Evolutionary conservation across 306 rosid genomes (phyloP).

Genomic region (Hippophae gyantsensis): DNA sequence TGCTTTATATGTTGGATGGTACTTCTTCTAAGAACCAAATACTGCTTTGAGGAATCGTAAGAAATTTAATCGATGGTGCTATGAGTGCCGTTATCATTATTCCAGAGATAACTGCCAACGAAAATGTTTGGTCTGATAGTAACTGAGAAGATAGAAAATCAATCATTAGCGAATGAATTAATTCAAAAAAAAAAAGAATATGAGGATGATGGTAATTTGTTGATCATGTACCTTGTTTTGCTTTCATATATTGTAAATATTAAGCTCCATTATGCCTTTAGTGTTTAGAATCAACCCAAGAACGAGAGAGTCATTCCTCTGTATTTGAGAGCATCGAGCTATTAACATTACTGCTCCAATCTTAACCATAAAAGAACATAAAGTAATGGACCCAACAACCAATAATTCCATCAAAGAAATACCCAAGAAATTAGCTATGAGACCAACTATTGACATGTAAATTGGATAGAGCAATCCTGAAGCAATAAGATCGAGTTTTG

Average conservation of each 20-base stretch:
- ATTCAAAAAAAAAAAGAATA: not conserved
- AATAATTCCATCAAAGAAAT: constrained; percentile 6
- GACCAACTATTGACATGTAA: constrained; percentile 48
- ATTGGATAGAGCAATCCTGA: constrained; percentile 38
- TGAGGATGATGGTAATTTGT: not conserved
- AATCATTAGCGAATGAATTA: constrained; percentile 1
- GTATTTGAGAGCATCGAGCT: constrained; percentile 22
- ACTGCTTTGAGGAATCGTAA: constrained; percentile 45
- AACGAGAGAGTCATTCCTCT: constrained; percentile 28
- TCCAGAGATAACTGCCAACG: constrained; percentile 34
- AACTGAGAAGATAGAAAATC: constrained; percentile 20
- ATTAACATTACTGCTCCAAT: constrained; percentile 41
- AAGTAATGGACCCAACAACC: constrained; percentile 18
- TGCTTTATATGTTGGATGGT: constrained; percentile 39
- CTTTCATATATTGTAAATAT: constrained; percentile 36
- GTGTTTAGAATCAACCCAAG: constrained; percentile 55
- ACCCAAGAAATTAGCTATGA: constrained; percentile 36
- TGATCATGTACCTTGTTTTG: constrained; percentile 22
- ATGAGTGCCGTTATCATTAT: constrained; percentile 26
- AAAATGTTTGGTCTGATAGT: constrained; percentile 32
- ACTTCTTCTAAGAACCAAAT: constrained; percentile 21
- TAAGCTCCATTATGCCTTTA: constrained; percentile 49
- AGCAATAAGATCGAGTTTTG: constrained; percentile 32
- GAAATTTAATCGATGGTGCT: constrained; percentile 34
- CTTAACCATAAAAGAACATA: constrained; percentile 25